These are phyloP conservation scores for Chalara sp. DNA, from an alignment of 2,329 filamentous ascomycete species.

Conservation along the genomic window DNA sequence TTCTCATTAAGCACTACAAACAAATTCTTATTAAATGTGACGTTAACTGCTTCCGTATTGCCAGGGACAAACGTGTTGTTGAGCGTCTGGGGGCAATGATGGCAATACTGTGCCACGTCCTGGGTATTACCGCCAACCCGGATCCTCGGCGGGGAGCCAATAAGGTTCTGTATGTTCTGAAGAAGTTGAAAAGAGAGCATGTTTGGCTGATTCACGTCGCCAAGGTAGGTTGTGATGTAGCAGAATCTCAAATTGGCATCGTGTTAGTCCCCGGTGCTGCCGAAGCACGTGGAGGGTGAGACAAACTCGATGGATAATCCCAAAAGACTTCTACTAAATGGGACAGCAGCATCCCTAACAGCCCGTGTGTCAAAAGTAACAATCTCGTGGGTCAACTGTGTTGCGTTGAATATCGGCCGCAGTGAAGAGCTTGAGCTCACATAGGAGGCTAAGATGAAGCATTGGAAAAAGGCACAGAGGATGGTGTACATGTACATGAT, in stretches of 20 bases:
- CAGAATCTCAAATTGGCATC: not conserved
- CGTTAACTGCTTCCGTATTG: slow-evolving; percentile 1
- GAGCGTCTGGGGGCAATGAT: not conserved
- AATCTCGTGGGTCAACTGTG: no score
- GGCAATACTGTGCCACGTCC: not conserved
- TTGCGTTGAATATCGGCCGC: no score
- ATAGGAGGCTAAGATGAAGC: no score
- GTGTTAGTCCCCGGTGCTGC: no score
- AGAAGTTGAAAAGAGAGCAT: not conserved
- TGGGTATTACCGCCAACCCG: slow-evolving; percentile 3
- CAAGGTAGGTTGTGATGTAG: slow-evolving; percentile 1
- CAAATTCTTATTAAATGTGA: slow-evolving; percentile 1
- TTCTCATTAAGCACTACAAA: slow-evolving; percentile 1
- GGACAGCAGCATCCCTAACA: no score
- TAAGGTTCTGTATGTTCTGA: slow-evolving; percentile 1
- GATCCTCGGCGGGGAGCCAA: not conserved
- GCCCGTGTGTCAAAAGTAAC: no score
- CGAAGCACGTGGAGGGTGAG: no score
- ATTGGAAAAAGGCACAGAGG: no score
- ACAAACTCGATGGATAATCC: no score
- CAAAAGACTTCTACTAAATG: no score
- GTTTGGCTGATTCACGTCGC: not conserved
- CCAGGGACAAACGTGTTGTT: slow-evolving; percentile 1
- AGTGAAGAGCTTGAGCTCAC: no score
- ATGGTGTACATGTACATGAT: no score